Conservation (phyloP, 768 basidiomycete genomes). For the Tephrocybe sp. region DNA sequence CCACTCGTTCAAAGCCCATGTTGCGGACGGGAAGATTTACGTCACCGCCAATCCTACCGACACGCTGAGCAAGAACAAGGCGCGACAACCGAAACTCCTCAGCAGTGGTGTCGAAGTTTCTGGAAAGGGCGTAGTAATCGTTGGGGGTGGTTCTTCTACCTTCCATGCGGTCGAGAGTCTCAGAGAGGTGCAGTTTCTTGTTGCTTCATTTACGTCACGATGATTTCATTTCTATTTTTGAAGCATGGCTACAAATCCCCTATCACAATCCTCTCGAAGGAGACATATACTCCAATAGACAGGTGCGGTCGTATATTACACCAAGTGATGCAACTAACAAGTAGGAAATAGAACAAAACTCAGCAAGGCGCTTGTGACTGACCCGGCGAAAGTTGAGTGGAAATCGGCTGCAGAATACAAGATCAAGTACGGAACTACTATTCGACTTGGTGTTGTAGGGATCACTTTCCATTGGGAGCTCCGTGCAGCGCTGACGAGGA, state of each 20-base stretch:
- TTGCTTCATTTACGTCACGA: background rate
- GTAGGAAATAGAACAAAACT: constrained; percentile 68
- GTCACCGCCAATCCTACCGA: constrained; percentile 67
- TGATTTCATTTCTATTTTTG: background rate
- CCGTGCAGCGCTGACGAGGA: constrained; percentile 3
- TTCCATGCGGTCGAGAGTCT: constrained; percentile 78
- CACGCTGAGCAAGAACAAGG: constrained; percentile 65
- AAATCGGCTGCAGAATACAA: constrained; percentile 70
- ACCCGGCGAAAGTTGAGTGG: constrained; percentile 75
- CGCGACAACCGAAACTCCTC: constrained; percentile 56
- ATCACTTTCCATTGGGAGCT: background rate
- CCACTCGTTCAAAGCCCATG: constrained; percentile 70
- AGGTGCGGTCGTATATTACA: constrained; percentile 40
- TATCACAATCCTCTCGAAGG: constrained; percentile 79
- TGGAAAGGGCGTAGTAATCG: constrained; percentile 71
- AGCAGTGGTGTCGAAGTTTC: constrained; percentile 42
- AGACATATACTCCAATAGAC: constrained; percentile 80
- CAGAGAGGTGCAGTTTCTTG: constrained; percentile 56
- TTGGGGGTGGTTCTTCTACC: constrained; percentile 83
- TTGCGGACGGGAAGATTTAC: constrained; percentile 70
- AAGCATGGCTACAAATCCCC: constrained; percentile 77
- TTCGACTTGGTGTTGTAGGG: constrained; percentile 59
- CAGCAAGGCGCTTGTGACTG: constrained; percentile 81
- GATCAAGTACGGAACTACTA: constrained; percentile 66
- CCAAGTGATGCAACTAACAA: background rate